Evolutionary conservation across 129 eudicot species (phyloP).

Genomic region (Scalesia atractyloides): DNA sequence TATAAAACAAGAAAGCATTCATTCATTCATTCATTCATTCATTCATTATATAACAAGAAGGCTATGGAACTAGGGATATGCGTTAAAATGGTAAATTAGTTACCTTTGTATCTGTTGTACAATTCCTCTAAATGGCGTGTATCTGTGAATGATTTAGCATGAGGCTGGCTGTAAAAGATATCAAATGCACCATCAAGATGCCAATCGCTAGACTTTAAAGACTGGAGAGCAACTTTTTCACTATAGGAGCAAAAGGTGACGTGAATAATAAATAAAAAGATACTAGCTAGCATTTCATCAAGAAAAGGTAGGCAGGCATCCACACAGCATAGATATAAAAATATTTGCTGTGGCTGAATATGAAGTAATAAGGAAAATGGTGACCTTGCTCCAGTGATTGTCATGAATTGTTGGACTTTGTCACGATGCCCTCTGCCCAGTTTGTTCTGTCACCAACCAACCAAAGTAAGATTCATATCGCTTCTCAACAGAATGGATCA

Average conservation of each 20-base stretch:
- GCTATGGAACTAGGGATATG: neutral
- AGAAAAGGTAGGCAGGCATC: too few relatives aligned
- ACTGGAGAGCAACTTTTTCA: constrained; percentile 78
- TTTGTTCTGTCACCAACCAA: constrained; percentile 60
- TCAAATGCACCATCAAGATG: constrained; percentile 95
- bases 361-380: neutral
- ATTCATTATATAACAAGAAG: neutral
- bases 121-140: constrained; percentile 79
- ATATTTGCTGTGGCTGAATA: too few relatives aligned
- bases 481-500: neutral
- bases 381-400: constrained; percentile 91
- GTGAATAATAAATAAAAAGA: neutral
- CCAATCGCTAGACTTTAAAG: constrained; percentile 86
- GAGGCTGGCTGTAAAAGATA: constrained; percentile 89
- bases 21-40: too few relatives aligned
- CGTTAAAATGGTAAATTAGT: neutral
- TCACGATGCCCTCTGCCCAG: constrained; percentile 93
- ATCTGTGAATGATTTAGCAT: constrained; percentile 64
- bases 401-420: constrained; percentile 84
- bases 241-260: constrained; percentile 38
- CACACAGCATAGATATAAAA: too few relatives aligned
- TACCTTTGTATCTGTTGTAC: constrained; percentile 90
- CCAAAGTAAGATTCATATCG: neutral
- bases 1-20: constrained; percentile 29
- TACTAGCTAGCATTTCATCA: neutral